Conservation (phyloP, 345 rosid species). For the Linum trigynum region DNA sequence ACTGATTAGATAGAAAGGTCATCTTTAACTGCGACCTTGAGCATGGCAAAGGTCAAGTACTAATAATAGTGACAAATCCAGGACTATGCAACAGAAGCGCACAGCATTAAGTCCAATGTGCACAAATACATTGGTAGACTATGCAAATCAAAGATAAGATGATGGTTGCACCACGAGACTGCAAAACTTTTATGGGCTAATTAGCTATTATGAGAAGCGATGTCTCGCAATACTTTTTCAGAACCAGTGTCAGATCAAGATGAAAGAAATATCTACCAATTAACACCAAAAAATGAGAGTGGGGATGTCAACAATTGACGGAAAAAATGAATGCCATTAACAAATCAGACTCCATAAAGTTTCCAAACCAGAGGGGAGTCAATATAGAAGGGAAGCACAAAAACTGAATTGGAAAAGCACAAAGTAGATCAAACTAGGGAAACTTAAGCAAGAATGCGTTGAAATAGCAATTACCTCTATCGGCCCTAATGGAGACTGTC, state of each 20-base stretch:
- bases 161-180: neutral
- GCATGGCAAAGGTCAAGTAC: neutral
- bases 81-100: neutral
- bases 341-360: neutral
- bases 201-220: too few species aligned
- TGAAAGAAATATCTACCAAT: too few species aligned
- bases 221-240: too few species aligned
- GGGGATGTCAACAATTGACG: too few species aligned
- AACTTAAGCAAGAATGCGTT: neutral
- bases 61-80: neutral
- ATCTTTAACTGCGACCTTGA: neutral
- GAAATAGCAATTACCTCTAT: conserved; percentile 49
- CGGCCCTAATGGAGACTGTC: conserved; percentile 63
- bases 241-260: too few species aligned
- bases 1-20: neutral
- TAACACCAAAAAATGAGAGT: too few species aligned
- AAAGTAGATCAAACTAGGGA: neutral
- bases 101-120: neutral
- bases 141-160: too few species aligned
- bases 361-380: neutral
- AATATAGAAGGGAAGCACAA: neutral
- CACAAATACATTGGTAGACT: neutral
- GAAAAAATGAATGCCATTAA: neutral
- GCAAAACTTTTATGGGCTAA: neutral
- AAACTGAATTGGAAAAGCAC: neutral